These are phyloP conservation scores for Lodderomyces jiufengensis DNA, from an alignment of 1,139 yeast genomes.

Conservation along the genomic window DNA sequence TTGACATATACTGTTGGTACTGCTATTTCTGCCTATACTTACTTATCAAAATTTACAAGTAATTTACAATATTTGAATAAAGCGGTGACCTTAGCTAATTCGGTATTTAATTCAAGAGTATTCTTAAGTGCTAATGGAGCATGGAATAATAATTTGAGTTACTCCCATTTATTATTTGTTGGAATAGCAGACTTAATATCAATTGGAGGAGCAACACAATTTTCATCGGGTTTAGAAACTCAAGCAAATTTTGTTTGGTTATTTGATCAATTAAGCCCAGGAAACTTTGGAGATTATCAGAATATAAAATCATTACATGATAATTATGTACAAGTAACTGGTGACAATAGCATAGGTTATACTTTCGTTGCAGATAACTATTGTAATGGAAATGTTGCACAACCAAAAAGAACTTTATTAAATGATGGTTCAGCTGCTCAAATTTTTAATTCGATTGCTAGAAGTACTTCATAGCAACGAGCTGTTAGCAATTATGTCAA, in stretches of 20 bases:
- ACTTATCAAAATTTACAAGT: conserved; percentile 18
- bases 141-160: conserved; percentile 26
- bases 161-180: conserved; percentile 23
- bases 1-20: conserved; percentile 36
- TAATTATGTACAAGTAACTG: conserved; percentile 11
- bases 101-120: conserved; percentile 14
- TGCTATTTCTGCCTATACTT: conserved; percentile 31
- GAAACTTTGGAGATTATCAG: conserved; percentile 15
- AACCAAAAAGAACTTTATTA: conserved; percentile 18
- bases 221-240: conserved; percentile 17
- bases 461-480: conserved; percentile 6
- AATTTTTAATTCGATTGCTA: conserved; percentile 17
- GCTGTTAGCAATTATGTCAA: no score
- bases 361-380: conserved; percentile 11
- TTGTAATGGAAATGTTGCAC: conserved; percentile 14
- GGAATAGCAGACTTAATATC: conserved; percentile 24
- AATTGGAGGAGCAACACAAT: conserved; percentile 11
- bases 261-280: conserved; percentile 18
- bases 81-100: conserved; percentile 11
- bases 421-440: conserved; percentile 26
- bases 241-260: conserved; percentile 22
- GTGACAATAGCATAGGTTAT: conserved; percentile 4
- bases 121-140: conserved; percentile 23
- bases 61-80: conserved; percentile 16
- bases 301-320: conserved; percentile 12